Conservation (phyloP, 2,329 filamentous ascomycete genomes). For the Cytospora schulzeri region DNA sequence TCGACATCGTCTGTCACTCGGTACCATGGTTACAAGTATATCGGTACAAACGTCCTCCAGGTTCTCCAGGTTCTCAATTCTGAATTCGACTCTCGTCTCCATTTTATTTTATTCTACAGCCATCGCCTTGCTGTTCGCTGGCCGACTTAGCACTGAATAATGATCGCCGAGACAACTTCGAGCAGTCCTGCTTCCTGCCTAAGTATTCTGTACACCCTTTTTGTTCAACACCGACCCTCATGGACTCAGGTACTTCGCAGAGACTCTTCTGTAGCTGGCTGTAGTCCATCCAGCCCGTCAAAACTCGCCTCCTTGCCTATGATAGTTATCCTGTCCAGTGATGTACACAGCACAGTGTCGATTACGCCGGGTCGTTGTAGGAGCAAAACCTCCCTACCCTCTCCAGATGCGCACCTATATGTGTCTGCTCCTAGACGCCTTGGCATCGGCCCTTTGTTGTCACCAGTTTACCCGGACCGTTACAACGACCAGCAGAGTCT, state of each 20-base stretch:
- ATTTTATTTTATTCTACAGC: too few relatives aligned
- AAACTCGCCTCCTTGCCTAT: too few relatives aligned
- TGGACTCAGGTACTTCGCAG: not conserved
- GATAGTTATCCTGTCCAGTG: too few relatives aligned
- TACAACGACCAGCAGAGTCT: conserved; percentile 36
- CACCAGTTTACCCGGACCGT: conserved; percentile 38
- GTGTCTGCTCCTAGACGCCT: conserved; percentile 30
- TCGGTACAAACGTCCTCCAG: not conserved
- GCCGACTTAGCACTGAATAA: not conserved
- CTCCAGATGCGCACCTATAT: conserved; percentile 9
- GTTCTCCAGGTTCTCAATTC: too few relatives aligned
- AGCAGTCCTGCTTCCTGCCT: not conserved
- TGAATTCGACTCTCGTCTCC: too few relatives aligned
- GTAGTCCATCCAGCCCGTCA: too few relatives aligned
- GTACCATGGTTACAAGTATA: too few relatives aligned
- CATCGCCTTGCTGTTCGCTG: not conserved
- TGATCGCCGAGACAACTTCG: not conserved
- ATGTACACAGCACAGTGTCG: too few relatives aligned
- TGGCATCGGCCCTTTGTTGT: conserved; percentile 38
- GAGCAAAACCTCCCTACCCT: too few relatives aligned
- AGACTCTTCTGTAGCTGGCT: too few relatives aligned
- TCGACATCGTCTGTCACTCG: not conserved
- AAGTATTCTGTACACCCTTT: not conserved
- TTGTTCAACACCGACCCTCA: not conserved
- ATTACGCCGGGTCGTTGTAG: too few relatives aligned